Evolutionary conservation across 2,329 filamentous ascomycete genomes (phyloP).

Genomic region (Colletotrichum lini): DNA sequence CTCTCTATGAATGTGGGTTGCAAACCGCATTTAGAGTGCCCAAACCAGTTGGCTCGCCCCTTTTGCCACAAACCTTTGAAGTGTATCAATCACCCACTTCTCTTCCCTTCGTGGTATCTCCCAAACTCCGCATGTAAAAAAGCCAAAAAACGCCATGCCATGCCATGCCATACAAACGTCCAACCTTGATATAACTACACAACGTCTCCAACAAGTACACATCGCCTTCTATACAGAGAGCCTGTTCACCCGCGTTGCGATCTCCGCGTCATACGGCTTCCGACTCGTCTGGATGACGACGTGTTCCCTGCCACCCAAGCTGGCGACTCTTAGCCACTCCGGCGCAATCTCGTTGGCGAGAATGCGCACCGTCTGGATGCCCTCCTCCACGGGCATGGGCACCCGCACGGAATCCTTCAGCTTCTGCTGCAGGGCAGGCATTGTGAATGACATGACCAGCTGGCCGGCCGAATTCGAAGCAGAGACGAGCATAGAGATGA

Average conservation of each 20-base stretch:
- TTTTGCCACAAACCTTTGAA: neutral
- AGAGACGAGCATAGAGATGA: constrained; percentile 74
- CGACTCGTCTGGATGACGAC: constrained; percentile 66
- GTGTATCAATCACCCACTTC: neutral
- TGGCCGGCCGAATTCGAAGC: constrained; percentile 66
- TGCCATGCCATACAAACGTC: constrained; percentile 20
- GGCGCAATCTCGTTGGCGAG: constrained; percentile 70
- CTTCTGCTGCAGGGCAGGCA: constrained; percentile 74
- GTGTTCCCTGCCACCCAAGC: constrained; percentile 68
- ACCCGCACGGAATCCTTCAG: constrained; percentile 76
- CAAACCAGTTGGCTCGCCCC: neutral
- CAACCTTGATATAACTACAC: neutral
- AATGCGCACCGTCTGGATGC: constrained; percentile 63
- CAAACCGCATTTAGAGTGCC: neutral
- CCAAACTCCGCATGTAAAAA: constrained; percentile 36
- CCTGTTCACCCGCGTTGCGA: constrained; percentile 35
- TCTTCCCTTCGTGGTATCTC: constrained; percentile 30
- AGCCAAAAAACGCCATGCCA: constrained; percentile 19
- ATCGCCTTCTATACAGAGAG: constrained; percentile 18
- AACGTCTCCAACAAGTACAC: constrained; percentile 8
- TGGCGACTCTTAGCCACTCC: constrained; percentile 68
- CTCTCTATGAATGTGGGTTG: constrained; percentile 3
- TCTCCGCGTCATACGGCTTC: constrained; percentile 52
- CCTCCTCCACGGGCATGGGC: constrained; percentile 69
- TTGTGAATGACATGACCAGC: constrained; percentile 74